Evolutionary conservation across 1,284 basidiomycete species (phyloP), one percentile per base, ranked within the genome.

Genomic region (Leccinum griseonigrum): DNA sequence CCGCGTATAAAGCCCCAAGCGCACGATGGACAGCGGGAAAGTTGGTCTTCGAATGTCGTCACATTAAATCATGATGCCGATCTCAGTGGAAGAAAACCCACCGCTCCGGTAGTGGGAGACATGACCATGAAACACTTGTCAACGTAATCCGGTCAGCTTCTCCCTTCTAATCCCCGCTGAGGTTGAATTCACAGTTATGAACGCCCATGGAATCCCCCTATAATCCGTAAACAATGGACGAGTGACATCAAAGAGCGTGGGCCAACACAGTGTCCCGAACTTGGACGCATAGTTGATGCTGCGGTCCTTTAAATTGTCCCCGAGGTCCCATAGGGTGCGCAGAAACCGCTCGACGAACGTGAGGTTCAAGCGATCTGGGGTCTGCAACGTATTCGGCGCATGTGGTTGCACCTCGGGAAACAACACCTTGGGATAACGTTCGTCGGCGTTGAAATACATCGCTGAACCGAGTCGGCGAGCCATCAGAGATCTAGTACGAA

Each of bases 221-320:
- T 90, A 95, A 57, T 85, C 84, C 36, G 92, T 79, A 71, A 97
- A 98, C 5, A 86, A 77, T 2, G 88, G 88, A 31, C 94, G 79
- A 1, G 92, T 95, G 13, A 75, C 68, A 61, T 93, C 88, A 60
- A 93, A 88, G 73, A 95, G 97, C 0, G 94, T 94, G 2, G 94
- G 94, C 91, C 3, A 97, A 78, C 22, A 96, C 78, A 0, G 92
- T 91, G 54, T 86, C 11, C 90, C 95, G 0, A 90, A 88, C 74
- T 97, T 97, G 77, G 97, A 81, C 0, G 94, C 91, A 76, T 94
- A 97, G 68, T 92, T 91, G 66, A 90, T 81, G 69, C 97, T 91
- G 3, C 87, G 85, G 69, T 93, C 86, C 57, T 81, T 81, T 63
- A 96, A 74, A 31, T 85, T 80, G 38, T 84, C 86, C 0, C 92